Conservation (phyloP, 164 flowering plant genomes). For the Piper betle region DNA sequence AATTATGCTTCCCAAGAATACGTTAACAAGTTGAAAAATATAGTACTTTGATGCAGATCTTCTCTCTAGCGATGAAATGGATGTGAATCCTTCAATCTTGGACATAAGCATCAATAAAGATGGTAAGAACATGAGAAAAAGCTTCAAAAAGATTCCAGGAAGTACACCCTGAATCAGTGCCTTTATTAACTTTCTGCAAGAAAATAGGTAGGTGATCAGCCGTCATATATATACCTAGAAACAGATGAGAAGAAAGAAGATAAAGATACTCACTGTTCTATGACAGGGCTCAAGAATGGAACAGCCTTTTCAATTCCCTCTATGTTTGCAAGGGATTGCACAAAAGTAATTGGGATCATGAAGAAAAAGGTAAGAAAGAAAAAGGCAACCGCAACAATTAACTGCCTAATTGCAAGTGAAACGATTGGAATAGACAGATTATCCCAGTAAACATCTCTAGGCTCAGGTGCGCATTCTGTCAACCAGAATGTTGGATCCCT, state of each 20-base stretch:
- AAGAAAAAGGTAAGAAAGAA: slow-evolving; percentile 88
- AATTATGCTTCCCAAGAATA: slow-evolving; percentile 82
- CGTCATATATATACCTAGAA: neutral
- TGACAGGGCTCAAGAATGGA: slow-evolving; percentile 57
- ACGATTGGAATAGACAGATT: slow-evolving; percentile 80
- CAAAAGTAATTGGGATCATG: slow-evolving; percentile 85
- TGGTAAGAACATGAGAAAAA: slow-evolving; percentile 70
- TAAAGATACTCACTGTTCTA: slow-evolving; percentile 19
- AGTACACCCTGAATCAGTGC: slow-evolving; percentile 78
- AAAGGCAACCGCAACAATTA: slow-evolving; percentile 54
- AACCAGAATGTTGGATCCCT: slow-evolving; percentile 83
- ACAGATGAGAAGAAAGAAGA: neutral
- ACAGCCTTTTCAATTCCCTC: slow-evolving; percentile 60
- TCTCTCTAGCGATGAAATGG: slow-evolving; percentile 60
- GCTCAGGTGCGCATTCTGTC: slow-evolving; percentile 94
- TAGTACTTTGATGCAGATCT: slow-evolving; percentile 71
- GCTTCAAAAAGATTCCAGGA: slow-evolving; percentile 81
- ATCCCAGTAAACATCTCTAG: slow-evolving; percentile 81
- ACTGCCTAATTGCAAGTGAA: slow-evolving; percentile 55
- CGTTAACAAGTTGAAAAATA: slow-evolving; percentile 60
- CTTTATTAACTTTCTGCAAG: slow-evolving; percentile 52
- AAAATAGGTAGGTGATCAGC: neutral
- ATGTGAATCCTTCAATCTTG: slow-evolving; percentile 64
- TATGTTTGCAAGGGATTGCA: slow-evolving; percentile 79
- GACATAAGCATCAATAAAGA: slow-evolving; percentile 80